A percentile compares a stretch with the other conserved stretches of the same genome.
phyloP scores from a whole-genome alignment of 2,329 filamentous ascomycete genomes.

The Cadophora sp. region DNA sequence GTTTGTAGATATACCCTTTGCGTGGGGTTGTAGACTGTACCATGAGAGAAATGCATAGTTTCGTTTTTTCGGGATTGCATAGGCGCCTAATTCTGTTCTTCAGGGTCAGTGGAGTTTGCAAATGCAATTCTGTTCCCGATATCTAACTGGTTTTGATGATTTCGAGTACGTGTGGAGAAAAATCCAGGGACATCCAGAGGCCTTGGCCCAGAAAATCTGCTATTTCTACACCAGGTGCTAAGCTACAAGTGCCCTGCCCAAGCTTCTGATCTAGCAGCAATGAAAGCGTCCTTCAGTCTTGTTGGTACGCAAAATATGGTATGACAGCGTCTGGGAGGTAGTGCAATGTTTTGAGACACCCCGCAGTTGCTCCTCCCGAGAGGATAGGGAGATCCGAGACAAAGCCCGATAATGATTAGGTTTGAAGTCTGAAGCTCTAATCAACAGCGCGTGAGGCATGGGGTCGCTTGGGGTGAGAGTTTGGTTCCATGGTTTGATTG shows the following conservation, averaged over 20 bases:
- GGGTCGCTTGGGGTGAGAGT: background rate
- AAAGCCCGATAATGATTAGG: background rate
- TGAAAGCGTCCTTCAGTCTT: background rate
- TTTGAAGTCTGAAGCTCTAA: background rate
- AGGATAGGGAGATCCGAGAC: background rate
- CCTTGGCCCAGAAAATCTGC: too few species aligned
- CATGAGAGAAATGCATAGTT: slow-evolving; percentile 39
- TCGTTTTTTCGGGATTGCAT: slow-evolving; percentile 12
- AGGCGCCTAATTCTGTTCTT: slow-evolving; percentile 7
- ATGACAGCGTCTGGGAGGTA: background rate
- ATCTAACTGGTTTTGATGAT: background rate
- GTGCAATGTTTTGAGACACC: background rate
- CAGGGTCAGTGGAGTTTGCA: slow-evolving; percentile 2
- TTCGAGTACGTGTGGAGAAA: background rate
- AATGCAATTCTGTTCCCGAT: slow-evolving; percentile 2
- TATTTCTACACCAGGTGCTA: too few species aligned
- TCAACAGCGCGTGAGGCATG: background rate
- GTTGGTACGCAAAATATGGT: background rate
- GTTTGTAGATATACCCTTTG: slow-evolving; percentile 46
- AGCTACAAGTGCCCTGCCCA: too few species aligned
- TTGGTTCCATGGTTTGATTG: background rate
- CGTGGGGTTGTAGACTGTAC: slow-evolving; percentile 44
- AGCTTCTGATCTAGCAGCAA: background rate
- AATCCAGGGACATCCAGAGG: too few species aligned
- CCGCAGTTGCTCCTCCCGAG: background rate